Base-by-base conservation (phyloP, 305 asterid genomes). In the Vinca major region DNA sequence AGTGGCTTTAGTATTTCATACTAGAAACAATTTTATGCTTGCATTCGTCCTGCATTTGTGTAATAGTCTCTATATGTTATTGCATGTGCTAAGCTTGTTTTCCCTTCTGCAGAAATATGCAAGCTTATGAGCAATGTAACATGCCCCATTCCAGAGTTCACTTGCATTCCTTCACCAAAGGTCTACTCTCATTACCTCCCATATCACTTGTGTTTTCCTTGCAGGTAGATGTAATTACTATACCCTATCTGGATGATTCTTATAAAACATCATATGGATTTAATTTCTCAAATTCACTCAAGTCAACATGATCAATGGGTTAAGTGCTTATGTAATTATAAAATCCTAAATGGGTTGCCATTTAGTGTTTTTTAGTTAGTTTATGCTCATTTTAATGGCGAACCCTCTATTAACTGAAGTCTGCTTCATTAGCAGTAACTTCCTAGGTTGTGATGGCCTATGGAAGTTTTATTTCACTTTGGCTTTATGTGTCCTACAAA, bases 131-230 rank as follows among this genome's bases (percentile, higher is more conserved):
- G 85, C 82, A 82, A 80, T 66, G 75, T 84, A 77, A 80, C 94
- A 71, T 90, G 97, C 85, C 79, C 99, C 26, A 82, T 90, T 86
- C 99, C 99, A 41, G 97, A 90, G 72, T 90, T 90, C 79, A 93
- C 91, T 48, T 90, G 99, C 80, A 78, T 90, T 65, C 89, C 97
- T 54, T 80, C 96, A 19, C 84, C 97, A 66, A 93, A 93, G 99
- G 99, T 92, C 49, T 62, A 71, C 43, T 69, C 55, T n/a, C n/a
- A n/a, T n/a, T 63, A 40, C 71, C 71, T 50, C 60, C 48, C 13
- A 51, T 73, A 1, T 65, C 40, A 49, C 47, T 21, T 69, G 77
- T 76, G 69, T 78, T 11, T 16, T n/a, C n/a, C n/a, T n/a, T n/a
- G n/a, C n/a, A n/a, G 37, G 45, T 57, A 6, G 47, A 13, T 33